A percentile compares a stretch with the other conserved stretches of the same genome.
These are phyloP conservation scores for Amanita thiersii DNA, from an alignment of 768 basidiomycete species.

Conservation along the genomic window DNA sequence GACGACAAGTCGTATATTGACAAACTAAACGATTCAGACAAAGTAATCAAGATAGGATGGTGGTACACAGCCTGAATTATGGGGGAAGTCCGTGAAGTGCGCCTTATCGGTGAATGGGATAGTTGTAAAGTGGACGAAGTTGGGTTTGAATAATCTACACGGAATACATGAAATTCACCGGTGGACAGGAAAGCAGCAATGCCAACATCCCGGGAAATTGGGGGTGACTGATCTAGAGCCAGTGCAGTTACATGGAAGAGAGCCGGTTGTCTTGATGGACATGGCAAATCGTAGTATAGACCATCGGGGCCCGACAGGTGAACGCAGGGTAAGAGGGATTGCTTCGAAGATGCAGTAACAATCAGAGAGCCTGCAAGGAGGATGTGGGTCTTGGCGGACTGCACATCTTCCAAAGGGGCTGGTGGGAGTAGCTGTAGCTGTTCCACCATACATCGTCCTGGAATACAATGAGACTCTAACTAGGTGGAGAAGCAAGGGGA, in stretches of 20 bases:
- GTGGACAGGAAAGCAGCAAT: conserved; percentile 58
- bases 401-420: conserved; percentile 3
- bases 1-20: conserved; percentile 65
- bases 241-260: conserved; percentile 50
- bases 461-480: conserved; percentile 12
- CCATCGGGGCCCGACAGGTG: conserved; percentile 26
- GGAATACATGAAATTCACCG: conserved; percentile 59
- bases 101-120: conserved; percentile 38
- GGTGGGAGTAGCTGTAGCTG: conserved; percentile 18
- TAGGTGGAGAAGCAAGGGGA: background rate
- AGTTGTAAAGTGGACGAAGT: conserved; percentile 33
- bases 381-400: conserved; percentile 28
- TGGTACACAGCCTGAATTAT: conserved; percentile 67
- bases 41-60: conserved; percentile 67
- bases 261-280: conserved; percentile 25
- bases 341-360: conserved; percentile 45
- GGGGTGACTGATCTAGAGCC: conserved; percentile 69
- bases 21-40: conserved; percentile 60
- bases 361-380: conserved; percentile 53
- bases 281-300: conserved; percentile 31
- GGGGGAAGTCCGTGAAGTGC: conserved; percentile 30
- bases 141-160: conserved; percentile 38
- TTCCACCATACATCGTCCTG: conserved; percentile 60
- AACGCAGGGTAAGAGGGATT: conserved; percentile 25
- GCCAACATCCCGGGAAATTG: conserved; percentile 31